Evolutionary conservation across 2,329 filamentous ascomycete species (phyloP).

Genomic region (Raffaelea ambrosiae): DNA sequence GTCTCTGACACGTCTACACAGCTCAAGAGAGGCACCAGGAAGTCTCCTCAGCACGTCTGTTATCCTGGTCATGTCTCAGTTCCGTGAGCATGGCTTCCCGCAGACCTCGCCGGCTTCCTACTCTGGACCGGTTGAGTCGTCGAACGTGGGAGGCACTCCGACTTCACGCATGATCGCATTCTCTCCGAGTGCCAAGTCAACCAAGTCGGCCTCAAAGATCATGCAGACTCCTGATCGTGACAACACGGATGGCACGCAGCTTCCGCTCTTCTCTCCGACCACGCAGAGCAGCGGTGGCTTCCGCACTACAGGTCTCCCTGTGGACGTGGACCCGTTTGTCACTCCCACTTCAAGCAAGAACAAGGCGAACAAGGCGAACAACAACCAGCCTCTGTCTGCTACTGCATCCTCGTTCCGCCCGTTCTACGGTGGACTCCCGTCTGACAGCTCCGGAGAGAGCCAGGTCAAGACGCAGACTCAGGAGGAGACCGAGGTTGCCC

Average conservation of each 20-base stretch:
- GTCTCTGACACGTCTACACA: no score
- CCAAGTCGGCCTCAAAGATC: constrained; percentile 29
- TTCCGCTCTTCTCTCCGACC: constrained; percentile 18
- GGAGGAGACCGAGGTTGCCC: constrained; percentile 10
- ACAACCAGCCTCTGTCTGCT: constrained; percentile 47
- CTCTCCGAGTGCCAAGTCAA: constrained; percentile 49
- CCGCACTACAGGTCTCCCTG: constrained; percentile 17
- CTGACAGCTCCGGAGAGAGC: constrained; percentile 12
- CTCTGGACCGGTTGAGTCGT: constrained; percentile 3
- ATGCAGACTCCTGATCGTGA: constrained; percentile 23
- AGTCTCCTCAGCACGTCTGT: neutral
- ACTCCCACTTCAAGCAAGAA: constrained; percentile 24
- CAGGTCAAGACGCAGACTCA: neutral
- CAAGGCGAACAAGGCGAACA: constrained; percentile 20
- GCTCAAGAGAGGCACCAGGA: neutral
- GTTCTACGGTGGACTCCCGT: constrained; percentile 20
- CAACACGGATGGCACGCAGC: constrained; percentile 15
- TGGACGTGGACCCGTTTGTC: constrained; percentile 47
- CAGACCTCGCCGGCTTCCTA: constrained; percentile 44
- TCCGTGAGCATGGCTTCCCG: constrained; percentile 31
- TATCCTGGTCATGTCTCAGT: constrained; percentile 26
- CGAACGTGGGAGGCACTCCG: constrained; percentile 41
- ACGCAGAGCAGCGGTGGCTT: constrained; percentile 14
- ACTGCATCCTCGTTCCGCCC: constrained; percentile 56
- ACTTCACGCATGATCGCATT: constrained; percentile 56